A percentile compares a stretch with the other conserved stretches of the same genome.
Evolutionary conservation across 2,329 filamentous ascomycete species (phyloP).

Genomic region (Colletotrichum sp.): DNA sequence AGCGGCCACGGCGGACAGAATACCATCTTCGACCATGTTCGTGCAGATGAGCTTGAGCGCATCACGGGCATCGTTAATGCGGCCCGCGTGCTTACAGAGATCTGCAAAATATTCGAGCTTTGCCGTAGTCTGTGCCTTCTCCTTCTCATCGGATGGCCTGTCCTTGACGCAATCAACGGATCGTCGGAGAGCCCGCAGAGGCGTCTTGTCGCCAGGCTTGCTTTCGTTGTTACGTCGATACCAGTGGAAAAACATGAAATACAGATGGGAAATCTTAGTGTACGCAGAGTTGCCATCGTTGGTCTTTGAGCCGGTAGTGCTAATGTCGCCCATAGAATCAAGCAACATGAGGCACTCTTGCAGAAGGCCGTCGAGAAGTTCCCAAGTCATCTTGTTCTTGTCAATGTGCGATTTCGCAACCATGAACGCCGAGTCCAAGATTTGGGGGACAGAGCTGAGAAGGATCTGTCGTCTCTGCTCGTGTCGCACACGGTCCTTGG

Average conservation of each 20-base stretch:
- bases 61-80: slow-evolving; percentile 61
- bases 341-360: slow-evolving; percentile 61
- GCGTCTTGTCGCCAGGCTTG: slow-evolving; percentile 44
- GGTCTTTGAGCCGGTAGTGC: slow-evolving; percentile 25
- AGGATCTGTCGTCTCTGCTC: slow-evolving; percentile 63
- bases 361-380: slow-evolving; percentile 60
- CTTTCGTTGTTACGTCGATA: slow-evolving; percentile 34
- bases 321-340: slow-evolving; percentile 53
- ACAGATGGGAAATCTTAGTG: slow-evolving; percentile 74
- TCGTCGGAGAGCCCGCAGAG: slow-evolving; percentile 63
- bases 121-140: slow-evolving; percentile 62
- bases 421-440: slow-evolving; percentile 66
- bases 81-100: slow-evolving; percentile 57
- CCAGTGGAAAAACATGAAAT: slow-evolving; percentile 59
- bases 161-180: slow-evolving; percentile 68
- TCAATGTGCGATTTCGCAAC: slow-evolving; percentile 59
- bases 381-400: slow-evolving; percentile 54
- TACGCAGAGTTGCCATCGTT: slow-evolving; percentile 51
- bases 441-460: slow-evolving; percentile 56
- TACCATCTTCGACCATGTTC: slow-evolving; percentile 63
- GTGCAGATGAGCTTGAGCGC: slow-evolving; percentile 67
- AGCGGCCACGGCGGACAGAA: slow-evolving; percentile 57
- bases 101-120: slow-evolving; percentile 74
- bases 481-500: slow-evolving; percentile 65
- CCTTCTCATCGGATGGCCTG: slow-evolving; percentile 58